phyloP scores from a whole-genome alignment of 2,329 filamentous ascomycete genomes.

The Lachnellula hyalina region DNA sequence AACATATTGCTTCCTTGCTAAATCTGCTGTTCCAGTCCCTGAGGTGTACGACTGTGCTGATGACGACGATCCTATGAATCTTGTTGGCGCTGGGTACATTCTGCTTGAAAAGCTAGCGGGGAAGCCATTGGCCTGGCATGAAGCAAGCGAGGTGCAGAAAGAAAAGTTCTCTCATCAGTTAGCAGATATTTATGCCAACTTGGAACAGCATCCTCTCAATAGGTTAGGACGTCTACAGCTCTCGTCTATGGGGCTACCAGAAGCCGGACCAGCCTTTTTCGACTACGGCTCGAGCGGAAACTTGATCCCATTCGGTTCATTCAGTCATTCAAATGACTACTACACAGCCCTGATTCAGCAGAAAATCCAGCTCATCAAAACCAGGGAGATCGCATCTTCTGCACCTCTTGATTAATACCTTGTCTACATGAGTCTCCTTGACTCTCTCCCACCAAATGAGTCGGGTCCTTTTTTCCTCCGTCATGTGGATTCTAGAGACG shows the following conservation, averaged over 20 bases:
- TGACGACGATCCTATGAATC: constrained; percentile 27
- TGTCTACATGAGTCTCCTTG: constrained; percentile 1
- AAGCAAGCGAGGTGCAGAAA: constrained; percentile 24
- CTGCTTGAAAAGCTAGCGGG: constrained; percentile 38
- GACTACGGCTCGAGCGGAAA: neutral
- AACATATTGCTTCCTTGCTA: constrained; percentile 20
- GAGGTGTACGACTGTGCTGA: constrained; percentile 32
- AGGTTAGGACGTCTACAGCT: neutral
- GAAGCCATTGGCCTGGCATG: constrained; percentile 32
- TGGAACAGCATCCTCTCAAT: neutral
- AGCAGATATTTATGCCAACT: constrained; percentile 20
- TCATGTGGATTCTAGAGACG: constrained; percentile 44
- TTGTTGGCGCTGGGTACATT: constrained; percentile 36
- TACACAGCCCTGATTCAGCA: constrained; percentile 5
- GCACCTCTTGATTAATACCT: constrained; percentile 5
- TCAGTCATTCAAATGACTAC: constrained; percentile 1
- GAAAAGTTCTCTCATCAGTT: constrained; percentile 23
- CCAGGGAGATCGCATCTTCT: neutral
- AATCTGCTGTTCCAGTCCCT: constrained; percentile 29
- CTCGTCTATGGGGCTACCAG: neutral
- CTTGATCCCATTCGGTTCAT: constrained; percentile 1
- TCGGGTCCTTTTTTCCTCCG: constrained; percentile 38
- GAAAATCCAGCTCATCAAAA: constrained; percentile 1
- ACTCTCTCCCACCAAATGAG: neutral
- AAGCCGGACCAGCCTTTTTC: neutral